Evolutionary conservation across 2,329 filamentous ascomycete genomes (phyloP).

Genomic region (Daldinia sp.): DNA sequence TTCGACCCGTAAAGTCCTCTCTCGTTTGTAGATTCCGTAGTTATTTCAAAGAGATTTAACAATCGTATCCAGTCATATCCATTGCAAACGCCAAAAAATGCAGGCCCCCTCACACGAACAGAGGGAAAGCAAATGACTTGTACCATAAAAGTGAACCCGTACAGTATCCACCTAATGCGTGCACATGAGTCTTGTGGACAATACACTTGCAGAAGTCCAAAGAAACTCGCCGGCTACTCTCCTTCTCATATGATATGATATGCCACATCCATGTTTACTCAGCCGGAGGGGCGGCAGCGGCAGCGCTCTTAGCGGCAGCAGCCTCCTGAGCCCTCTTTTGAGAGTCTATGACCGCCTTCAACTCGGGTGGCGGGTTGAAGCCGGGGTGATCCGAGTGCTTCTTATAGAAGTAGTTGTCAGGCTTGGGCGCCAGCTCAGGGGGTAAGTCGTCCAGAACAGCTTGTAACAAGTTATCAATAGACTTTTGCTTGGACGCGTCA

Average conservation of each 20-base stretch:
- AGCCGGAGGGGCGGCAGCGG: constrained; percentile 36
- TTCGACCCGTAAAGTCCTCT: constrained; percentile 8
- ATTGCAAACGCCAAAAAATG: constrained; percentile 30
- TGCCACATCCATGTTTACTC: constrained; percentile 7
- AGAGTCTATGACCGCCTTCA: constrained; percentile 65
- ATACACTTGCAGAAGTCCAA: neutral
- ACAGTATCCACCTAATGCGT: neutral
- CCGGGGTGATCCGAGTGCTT: constrained; percentile 88
- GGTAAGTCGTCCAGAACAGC: constrained; percentile 79
- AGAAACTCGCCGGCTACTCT: neutral
- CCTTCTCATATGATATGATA: neutral
- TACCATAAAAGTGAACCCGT: neutral
- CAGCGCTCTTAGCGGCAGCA: constrained; percentile 45
- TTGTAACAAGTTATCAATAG: constrained; percentile 76
- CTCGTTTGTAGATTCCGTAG: constrained; percentile 6
- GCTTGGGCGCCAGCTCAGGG: constrained; percentile 74
- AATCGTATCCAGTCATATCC: constrained; percentile 10
- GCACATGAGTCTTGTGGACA: constrained; percentile 2
- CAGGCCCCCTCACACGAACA: constrained; percentile 10
- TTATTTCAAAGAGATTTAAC: constrained; percentile 2
- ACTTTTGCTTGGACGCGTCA: constrained; percentile 80
- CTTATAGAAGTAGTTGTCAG: constrained; percentile 83
- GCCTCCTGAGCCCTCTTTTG: constrained; percentile 58
- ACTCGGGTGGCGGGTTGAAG: constrained; percentile 72
- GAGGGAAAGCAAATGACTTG: neutral